Evolutionary conservation across 2,329 filamentous ascomycete genomes (phyloP).

Genomic region (Neofusicoccum sp.): DNA sequence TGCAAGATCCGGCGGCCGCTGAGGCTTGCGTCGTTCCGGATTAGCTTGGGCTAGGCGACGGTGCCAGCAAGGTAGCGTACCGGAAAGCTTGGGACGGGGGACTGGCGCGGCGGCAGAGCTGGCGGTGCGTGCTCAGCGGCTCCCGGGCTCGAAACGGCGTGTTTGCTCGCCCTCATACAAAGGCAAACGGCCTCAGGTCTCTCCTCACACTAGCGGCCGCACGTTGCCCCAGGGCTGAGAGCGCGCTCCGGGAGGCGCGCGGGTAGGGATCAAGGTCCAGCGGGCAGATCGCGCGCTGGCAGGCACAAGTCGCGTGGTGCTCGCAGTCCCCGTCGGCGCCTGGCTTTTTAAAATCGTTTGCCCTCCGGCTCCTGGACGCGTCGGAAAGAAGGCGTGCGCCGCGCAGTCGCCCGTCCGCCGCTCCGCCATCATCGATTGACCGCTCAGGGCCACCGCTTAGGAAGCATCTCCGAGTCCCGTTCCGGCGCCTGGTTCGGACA

Average conservation of each 20-base stretch:
- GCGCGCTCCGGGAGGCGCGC: background rate
- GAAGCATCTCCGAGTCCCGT: slow-evolving; percentile 15
- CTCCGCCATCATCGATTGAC: background rate
- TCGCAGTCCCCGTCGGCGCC: background rate
- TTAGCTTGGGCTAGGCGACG: slow-evolving; percentile 3
- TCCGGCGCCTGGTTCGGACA: background rate
- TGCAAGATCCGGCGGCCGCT: slow-evolving; percentile 4
- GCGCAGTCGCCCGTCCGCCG: background rate
- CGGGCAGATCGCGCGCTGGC: background rate
- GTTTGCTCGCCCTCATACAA: background rate
- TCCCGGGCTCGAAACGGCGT: slow-evolving; percentile 3
- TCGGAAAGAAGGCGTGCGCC: background rate
- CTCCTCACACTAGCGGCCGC: slow-evolving; percentile 15
- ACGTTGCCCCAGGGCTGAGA: slow-evolving; percentile 6
- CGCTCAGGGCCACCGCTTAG: slow-evolving; percentile 4
- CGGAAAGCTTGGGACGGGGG: slow-evolving; percentile 8
- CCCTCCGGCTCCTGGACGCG: background rate
- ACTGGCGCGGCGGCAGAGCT: background rate
- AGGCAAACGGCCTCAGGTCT: background rate
- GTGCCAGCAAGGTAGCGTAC: slow-evolving; percentile 7
- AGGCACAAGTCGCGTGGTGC: background rate
- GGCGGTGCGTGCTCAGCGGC: background rate
- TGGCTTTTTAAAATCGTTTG: slow-evolving; percentile 4
- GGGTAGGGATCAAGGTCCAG: background rate
- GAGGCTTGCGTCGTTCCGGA: slow-evolving; percentile 3